These are phyloP conservation scores for Periconia macrospinosa DNA, from an alignment of 2,329 filamentous ascomycete species.

Conservation along the genomic window DNA sequence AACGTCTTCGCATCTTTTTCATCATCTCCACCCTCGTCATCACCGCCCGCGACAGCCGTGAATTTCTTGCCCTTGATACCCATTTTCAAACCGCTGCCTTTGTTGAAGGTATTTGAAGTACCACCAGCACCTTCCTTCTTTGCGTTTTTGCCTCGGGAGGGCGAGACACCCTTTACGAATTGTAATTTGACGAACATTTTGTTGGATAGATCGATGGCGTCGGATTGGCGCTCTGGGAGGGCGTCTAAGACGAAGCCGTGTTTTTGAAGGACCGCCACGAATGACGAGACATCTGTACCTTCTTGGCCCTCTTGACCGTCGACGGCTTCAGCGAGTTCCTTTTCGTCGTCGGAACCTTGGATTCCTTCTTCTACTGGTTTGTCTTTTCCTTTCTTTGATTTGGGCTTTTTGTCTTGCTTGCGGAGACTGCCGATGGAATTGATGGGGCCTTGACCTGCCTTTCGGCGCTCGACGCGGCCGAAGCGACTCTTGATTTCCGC, in stretches of 20 bases:
- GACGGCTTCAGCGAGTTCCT: slow-evolving; percentile 65
- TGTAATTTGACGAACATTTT: slow-evolving; percentile 99
- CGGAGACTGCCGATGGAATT: slow-evolving; percentile 63
- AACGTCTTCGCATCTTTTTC: slow-evolving; percentile 71
- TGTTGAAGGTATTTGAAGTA: slow-evolving; percentile 61
- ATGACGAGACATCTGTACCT: slow-evolving; percentile 84
- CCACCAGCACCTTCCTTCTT: slow-evolving; percentile 40
- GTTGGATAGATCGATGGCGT: slow-evolving; percentile 78
- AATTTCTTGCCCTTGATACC: slow-evolving; percentile 38
- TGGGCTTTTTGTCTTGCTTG: slow-evolving; percentile 30
- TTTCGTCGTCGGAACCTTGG: slow-evolving; percentile 57
- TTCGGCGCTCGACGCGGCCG: slow-evolving; percentile 56
- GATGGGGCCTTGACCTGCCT: slow-evolving; percentile 55
- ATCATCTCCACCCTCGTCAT: slow-evolving; percentile 59
- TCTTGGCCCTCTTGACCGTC: slow-evolving; percentile 66
- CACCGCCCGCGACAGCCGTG: slow-evolving; percentile 42
- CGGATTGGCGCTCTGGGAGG: slow-evolving; percentile 56
- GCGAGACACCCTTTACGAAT: slow-evolving; percentile 81
- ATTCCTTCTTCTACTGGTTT: slow-evolving; percentile 53
- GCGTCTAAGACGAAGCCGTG: slow-evolving; percentile 78
- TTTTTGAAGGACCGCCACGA: slow-evolving; percentile 78
- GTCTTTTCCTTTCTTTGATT: slow-evolving; percentile 49
- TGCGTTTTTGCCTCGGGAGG: slow-evolving; percentile 74
- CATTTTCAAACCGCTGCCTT: slow-evolving; percentile 58
- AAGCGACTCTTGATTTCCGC: slow-evolving; percentile 97